Percentiles rank a stretch among this genome's conserved stretches.
Evolutionary conservation across 2,329 filamentous ascomycete genomes (phyloP).

Genomic region (Cladophialophora bantiana): DNA sequence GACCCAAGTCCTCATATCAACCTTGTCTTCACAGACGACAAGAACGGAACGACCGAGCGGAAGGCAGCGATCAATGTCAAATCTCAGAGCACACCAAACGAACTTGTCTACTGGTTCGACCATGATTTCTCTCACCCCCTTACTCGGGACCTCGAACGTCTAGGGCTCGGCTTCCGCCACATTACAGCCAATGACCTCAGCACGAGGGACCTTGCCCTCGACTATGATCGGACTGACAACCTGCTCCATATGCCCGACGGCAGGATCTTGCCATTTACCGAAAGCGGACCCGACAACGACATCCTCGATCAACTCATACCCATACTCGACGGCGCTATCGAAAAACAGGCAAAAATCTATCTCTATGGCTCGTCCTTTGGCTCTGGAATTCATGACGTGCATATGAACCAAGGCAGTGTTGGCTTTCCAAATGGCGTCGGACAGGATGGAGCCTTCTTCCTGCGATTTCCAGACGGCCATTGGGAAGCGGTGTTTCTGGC

Average conservation of each 20-base stretch:
- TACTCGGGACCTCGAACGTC: constrained; percentile 38
- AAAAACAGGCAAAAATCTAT: constrained; percentile 48
- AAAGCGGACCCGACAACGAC: constrained; percentile 44
- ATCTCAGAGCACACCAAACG: constrained; percentile 42
- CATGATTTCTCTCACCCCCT: constrained; percentile 42
- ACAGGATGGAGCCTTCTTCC: constrained; percentile 48
- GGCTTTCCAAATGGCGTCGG: constrained; percentile 47
- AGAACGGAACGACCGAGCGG: constrained; percentile 27
- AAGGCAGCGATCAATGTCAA: constrained; percentile 47
- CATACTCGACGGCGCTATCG: constrained; percentile 47
- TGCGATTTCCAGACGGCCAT: constrained; percentile 47
- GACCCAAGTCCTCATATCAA: constrained; percentile 44
- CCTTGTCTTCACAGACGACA: constrained; percentile 42
- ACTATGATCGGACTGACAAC: constrained; percentile 36
- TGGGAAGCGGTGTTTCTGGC: constrained; percentile 52
- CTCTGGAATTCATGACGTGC: constrained; percentile 48
- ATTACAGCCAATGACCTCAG: constrained; percentile 31
- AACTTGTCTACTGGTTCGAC: constrained; percentile 47
- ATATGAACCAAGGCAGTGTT: constrained; percentile 52
- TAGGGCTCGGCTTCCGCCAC: constrained; percentile 42
- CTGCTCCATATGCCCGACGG: constrained; percentile 44
- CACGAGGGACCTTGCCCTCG: constrained; percentile 32
- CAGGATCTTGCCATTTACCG: constrained; percentile 38
- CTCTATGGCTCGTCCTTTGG: constrained; percentile 48
- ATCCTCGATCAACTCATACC: constrained; percentile 49